Conservation (phyloP, 352 stramenopile genomes). For the Globisporangium orthogonon region DNA sequence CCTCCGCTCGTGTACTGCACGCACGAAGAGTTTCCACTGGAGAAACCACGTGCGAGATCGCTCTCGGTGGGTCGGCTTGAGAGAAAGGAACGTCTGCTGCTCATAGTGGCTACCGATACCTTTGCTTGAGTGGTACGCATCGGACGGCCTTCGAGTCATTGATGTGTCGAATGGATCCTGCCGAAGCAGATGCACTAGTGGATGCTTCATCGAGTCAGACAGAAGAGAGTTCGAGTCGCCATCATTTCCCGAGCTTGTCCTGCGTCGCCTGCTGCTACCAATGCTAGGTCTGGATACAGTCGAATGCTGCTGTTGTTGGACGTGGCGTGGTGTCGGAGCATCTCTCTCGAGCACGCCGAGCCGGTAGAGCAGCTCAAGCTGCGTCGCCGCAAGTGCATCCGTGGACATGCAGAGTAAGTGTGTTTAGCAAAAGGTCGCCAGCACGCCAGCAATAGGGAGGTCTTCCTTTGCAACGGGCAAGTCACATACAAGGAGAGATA, state of each 20-base stretch:
- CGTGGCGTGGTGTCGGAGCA: not conserved
- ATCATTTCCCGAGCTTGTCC: not conserved
- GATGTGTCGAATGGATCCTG: not conserved
- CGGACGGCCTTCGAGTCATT: not conserved
- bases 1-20: conserved; percentile 10
- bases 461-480: too few relatives aligned
- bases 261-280: not conserved
- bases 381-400: conserved; percentile 21
- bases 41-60: conserved; percentile 18
- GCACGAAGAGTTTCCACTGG: conserved; percentile 23
- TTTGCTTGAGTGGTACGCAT: not conserved
- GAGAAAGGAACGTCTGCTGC: not conserved
- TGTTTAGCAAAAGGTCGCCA: not conserved
- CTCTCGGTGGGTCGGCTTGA: not conserved
- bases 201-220: too few relatives aligned
- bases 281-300: not conserved
- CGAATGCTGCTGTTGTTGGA: not conserved
- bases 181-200: not conserved
- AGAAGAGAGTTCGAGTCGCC: not conserved
- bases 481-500: too few relatives aligned
- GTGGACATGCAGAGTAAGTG: conserved; percentile 1
- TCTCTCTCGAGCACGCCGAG: conserved; percentile 40
- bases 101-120: not conserved
- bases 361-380: conserved; percentile 43
- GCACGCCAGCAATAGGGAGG: too few relatives aligned